Evolutionary conservation across 2,329 filamentous ascomycete genomes (phyloP), one percentile per base, ranked within the genome.

Genomic region (Cladophialophora immunda): DNA sequence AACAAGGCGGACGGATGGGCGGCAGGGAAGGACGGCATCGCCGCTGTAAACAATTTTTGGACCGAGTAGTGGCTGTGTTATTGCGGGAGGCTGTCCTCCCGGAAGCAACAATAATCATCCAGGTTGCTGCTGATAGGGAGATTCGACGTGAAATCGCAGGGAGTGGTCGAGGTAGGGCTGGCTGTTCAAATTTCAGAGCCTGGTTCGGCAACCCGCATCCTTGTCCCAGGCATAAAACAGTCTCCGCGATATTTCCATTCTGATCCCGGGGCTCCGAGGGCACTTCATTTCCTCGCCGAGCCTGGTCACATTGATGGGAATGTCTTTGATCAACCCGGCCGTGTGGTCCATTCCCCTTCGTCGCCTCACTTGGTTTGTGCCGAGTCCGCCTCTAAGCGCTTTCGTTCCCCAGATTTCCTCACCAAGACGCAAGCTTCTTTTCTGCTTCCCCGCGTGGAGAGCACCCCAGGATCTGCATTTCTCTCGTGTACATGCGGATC

Each of bases 371-470:
- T 25, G 45, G 13, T 5, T 9, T 22, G 45, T 50, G 19, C 45
- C 41, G 45, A 22, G 22, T n/a, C 6, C 45, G 45, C 45, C 22
- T 25, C 19, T 25, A 50, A 25, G 45, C 19, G 45, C 19, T 50
- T 25, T 50, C 17, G 9, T 50, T 50, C 45, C 45, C 45, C 45
- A 50, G 45, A 25, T 50, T 50, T 50, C n/a, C n/a, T n/a, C 19
- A 19, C 19, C 11, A 2, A 50, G 13, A 25, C 25, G 45, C 19
- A 25, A 25, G 19, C 45, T 25, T 25, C 30, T 53, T 53, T 53
- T 30, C 13, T 53, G 27, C 30, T 17, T 61, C 58, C 47, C 58
- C 58, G 58, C 58, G 58, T 61, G 58, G 58, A 54, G 58, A 52
- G n/a, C n/a, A 15, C 41, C 30, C 58, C 58, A 52, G 58, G 58